Conservation (phyloP, 164 flowering plant genomes). For the Vitis labrusca region DNA sequence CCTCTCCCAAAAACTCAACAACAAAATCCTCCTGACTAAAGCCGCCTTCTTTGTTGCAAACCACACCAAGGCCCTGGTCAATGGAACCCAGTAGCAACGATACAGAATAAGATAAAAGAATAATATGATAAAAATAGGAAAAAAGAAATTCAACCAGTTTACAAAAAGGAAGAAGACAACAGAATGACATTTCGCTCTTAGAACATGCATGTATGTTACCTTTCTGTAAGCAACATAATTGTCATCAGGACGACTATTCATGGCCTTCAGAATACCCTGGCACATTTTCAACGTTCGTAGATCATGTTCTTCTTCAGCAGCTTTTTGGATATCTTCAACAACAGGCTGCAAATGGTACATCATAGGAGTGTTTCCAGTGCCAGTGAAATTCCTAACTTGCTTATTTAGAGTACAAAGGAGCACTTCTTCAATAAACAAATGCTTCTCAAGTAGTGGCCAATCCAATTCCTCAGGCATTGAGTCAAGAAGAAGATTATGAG, state of each 20-base stretch:
- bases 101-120: no score
- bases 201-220: constrained; percentile 36
- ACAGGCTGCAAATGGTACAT: constrained; percentile 69
- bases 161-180: neutral
- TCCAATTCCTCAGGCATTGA: constrained; percentile 92
- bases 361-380: constrained; percentile 89
- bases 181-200: neutral
- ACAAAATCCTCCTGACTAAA: constrained; percentile 94
- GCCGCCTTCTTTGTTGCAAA: constrained; percentile 90
- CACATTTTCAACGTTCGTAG: constrained; percentile 49
- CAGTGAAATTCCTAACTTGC: constrained; percentile 80
- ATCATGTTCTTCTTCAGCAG: constrained; percentile 58
- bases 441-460: constrained; percentile 76
- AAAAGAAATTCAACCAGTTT: neutral
- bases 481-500: constrained; percentile 95
- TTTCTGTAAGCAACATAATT: constrained; percentile 95
- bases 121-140: constrained; percentile 2
- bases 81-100: constrained; percentile 3
- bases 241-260: constrained; percentile 81
- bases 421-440: constrained; percentile 86
- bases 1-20: constrained; percentile 98
- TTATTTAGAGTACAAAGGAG: constrained; percentile 76
- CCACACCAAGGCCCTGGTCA: constrained; percentile 94
- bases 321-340: constrained; percentile 66
- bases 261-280: constrained; percentile 67